These are phyloP conservation scores for Neospora caninum DNA, from an alignment of 169 alveolate genomes.

Conservation along the genomic window DNA sequence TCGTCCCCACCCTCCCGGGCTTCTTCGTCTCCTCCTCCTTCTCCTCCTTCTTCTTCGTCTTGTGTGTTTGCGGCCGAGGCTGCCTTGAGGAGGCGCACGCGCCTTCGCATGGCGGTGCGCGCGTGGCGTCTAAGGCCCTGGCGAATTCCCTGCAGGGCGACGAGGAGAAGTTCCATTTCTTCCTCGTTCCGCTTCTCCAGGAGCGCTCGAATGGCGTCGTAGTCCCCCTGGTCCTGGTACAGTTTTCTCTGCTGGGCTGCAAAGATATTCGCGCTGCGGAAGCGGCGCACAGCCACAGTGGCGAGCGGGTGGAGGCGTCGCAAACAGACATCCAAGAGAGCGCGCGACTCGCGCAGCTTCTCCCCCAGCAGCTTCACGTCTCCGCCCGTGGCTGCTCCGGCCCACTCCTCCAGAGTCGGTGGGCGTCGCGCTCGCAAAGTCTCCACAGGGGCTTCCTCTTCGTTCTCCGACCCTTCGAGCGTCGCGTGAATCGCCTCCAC, in stretches of 20 bases:
- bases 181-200: conserved; percentile 37
- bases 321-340: neutral
- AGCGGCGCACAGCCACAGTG: conserved; percentile 4
- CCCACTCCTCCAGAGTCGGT: conserved; percentile 30
- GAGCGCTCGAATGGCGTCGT: conserved; percentile 16
- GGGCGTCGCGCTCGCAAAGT: neutral
- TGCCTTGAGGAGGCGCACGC: neutral
- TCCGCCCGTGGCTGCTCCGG: conserved; percentile 22
- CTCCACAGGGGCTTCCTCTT: neutral
- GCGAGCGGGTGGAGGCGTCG: conserved; percentile 30
- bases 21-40: neutral
- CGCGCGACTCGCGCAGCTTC: neutral
- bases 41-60: neutral
- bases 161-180: conserved; percentile 13
- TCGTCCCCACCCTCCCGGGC: neutral
- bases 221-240: conserved; percentile 31
- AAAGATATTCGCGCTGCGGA: neutral
- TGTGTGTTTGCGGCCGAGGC: neutral
- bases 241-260: neutral
- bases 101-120: neutral
- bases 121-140: conserved; percentile 21
- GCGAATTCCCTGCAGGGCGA: conserved; percentile 27
- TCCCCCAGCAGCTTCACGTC: neutral
- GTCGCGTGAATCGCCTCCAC: conserved; percentile 21
- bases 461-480: conserved; percentile 1